phyloP scores from a whole-genome alignment of 257 asterid species.

The Linderniella brevidens region DNA sequence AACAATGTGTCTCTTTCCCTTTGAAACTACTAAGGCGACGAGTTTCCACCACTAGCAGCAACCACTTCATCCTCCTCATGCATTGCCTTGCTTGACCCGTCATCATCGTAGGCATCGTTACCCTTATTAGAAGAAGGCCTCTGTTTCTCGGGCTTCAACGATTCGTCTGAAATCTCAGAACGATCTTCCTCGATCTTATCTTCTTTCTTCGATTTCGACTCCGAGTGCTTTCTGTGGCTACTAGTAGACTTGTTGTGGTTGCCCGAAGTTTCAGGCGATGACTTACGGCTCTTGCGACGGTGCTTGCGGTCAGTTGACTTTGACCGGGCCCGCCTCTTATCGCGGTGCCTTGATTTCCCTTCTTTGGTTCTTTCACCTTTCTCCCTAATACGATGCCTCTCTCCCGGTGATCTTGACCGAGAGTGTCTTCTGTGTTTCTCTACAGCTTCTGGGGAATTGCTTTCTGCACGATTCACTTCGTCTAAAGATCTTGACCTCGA shows the following conservation, averaged over 20 bases:
- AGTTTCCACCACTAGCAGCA: conserved; percentile 18
- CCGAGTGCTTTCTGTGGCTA: conserved; percentile 37
- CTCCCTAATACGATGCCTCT: conserved; percentile 27
- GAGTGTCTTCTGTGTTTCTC: conserved; percentile 45
- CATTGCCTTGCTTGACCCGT: conserved; percentile 14
- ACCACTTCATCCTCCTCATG: conserved; percentile 16
- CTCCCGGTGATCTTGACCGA: conserved; percentile 46
- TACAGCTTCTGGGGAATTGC: conserved; percentile 25
- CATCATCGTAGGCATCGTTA: conserved; percentile 16
- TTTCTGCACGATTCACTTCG: conserved; percentile 26
- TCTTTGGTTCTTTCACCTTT: conserved; percentile 38
- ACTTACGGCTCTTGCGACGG: conserved; percentile 21
- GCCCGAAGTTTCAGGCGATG: conserved; percentile 25
- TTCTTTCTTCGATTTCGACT: conserved; percentile 35
- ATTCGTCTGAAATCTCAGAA: conserved; percentile 25
- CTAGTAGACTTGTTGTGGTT: conserved; percentile 48
- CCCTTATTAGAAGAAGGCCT: no score
- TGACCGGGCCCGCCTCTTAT: conserved; percentile 37
- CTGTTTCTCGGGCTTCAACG: conserved; percentile 22
- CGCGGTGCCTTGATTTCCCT: conserved; percentile 35
- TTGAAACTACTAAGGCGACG: conserved; percentile 7
- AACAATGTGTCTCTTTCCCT: conserved; percentile 12
- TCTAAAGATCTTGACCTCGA: conserved; percentile 11
- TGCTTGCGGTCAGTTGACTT: conserved; percentile 39
- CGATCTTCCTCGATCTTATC: conserved; percentile 14